Evolutionary conservation across 2,329 filamentous ascomycete species (phyloP).

Genomic region (Botrytis fragariae): DNA sequence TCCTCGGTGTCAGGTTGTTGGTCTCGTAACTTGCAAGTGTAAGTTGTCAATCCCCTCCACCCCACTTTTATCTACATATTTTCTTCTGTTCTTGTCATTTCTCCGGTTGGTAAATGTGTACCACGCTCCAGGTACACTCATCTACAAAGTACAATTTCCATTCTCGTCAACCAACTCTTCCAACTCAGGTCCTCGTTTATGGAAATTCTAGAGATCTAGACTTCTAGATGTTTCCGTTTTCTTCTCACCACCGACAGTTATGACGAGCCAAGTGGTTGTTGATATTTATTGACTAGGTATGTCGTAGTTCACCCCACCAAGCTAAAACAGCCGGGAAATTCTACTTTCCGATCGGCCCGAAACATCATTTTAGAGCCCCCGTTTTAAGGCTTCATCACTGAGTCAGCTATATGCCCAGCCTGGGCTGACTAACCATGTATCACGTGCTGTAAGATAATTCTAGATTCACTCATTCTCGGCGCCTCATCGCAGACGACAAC

Average conservation of each 20-base stretch:
- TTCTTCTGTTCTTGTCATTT: background rate
- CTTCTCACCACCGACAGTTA: background rate
- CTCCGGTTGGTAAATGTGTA: background rate
- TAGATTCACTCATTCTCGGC: background rate
- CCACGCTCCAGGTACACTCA: background rate
- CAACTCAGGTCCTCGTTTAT: conserved; percentile 10
- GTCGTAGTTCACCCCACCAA: conserved; percentile 6
- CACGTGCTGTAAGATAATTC: conserved; percentile 1
- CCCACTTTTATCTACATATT: background rate
- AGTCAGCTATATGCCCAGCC: background rate
- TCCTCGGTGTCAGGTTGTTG: background rate
- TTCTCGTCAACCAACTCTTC: background rate
- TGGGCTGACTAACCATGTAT: background rate
- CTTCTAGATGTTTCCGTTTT: conserved; percentile 6
- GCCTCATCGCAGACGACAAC: background rate
- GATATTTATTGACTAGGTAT: background rate
- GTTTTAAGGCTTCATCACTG: background rate
- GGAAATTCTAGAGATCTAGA: conserved; percentile 5
- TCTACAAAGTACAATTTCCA: background rate
- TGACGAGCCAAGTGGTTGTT: background rate
- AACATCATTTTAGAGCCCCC: background rate
- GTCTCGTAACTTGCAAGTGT: background rate
- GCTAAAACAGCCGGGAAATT: background rate
- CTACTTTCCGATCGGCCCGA: conserved; percentile 16
- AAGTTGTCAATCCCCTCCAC: background rate